Percentiles rank a stretch among this genome's conserved stretches.
Evolutionary conservation across 306 rosid species (phyloP).

Genomic region (Sesbania bispinosa): DNA sequence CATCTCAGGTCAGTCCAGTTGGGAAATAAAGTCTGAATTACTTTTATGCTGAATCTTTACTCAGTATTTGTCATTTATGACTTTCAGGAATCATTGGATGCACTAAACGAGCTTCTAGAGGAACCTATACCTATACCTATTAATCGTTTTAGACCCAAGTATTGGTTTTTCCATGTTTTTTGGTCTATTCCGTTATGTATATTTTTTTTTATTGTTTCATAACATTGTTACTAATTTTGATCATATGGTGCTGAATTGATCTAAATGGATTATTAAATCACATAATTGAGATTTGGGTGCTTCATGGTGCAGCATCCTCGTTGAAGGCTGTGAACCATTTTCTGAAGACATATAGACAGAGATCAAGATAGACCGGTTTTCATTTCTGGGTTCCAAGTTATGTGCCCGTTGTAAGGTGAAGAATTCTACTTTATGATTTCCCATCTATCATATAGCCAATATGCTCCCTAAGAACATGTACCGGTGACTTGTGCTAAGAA

Average conservation of each 20-base stretch:
- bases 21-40: neutral
- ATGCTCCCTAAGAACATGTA: neutral
- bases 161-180: conserved; percentile 17
- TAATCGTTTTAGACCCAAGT: conserved; percentile 93
- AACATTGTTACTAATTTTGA: neutral
- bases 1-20: conserved; percentile 63
- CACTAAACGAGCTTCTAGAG: conserved; percentile 57
- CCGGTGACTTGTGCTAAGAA: neutral
- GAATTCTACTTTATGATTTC: neutral
- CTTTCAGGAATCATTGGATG: conserved; percentile 75
- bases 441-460: neutral
- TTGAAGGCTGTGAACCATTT: conserved; percentile 72
- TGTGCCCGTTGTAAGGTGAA: conserved; percentile 89
- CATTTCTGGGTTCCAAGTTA: conserved; percentile 74
- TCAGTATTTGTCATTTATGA: conserved; percentile 19
- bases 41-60: neutral
- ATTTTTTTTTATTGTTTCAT: neutral
- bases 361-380: conserved; percentile 52
- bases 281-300: conserved; percentile 1
- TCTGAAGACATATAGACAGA: conserved; percentile 87
- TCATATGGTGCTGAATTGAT: neutral
- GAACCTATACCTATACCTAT: conserved; percentile 62
- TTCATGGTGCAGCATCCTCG: conserved; percentile 57
- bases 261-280: neutral
- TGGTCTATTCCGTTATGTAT: neutral